Evolutionary conservation across 2,329 filamentous ascomycete species (phyloP).

Genomic region (Dryadomyces quercivorus): DNA sequence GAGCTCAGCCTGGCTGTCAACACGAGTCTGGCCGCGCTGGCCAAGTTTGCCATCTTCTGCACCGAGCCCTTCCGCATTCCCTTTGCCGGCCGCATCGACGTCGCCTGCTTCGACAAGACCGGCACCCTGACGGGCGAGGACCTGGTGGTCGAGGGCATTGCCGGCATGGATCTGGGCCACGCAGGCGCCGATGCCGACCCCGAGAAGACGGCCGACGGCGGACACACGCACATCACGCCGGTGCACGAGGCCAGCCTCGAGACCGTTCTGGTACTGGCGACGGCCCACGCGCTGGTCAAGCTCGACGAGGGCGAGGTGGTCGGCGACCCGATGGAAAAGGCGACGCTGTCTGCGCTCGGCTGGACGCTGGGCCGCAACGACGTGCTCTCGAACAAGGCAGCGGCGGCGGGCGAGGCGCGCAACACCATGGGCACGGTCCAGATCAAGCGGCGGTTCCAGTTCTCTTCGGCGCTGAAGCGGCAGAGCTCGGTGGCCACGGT

Average conservation of each 20-base stretch:
- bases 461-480: constrained; percentile 90
- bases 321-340: constrained; percentile 98
- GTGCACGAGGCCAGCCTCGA: constrained; percentile 61
- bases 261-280: constrained; percentile 86
- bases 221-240: constrained; percentile 65
- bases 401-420: constrained; percentile 30
- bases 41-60: constrained; percentile 95
- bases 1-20: constrained; percentile 95
- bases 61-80: constrained; percentile 98
- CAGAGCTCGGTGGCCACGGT: constrained; percentile 90
- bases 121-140: constrained; percentile 95
- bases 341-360: constrained; percentile 75
- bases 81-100: constrained; percentile 85
- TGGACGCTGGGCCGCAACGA: constrained; percentile 92
- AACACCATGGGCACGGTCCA: constrained; percentile 66
- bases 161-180: constrained; percentile 67
- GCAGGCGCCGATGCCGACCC: constrained; percentile 31
- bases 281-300: constrained; percentile 89
- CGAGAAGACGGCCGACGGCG: constrained; percentile 58
- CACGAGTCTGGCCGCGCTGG: constrained; percentile 86
- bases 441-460: constrained; percentile 94
- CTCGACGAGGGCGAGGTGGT: constrained; percentile 95
- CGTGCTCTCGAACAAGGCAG: constrained; percentile 57
- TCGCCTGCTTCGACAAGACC: constrained; percentile 98
- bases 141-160: constrained; percentile 91